Evolutionary conservation across 2,329 filamentous ascomycete genomes (phyloP).

Genomic region (Aureobasidium zeae): DNA sequence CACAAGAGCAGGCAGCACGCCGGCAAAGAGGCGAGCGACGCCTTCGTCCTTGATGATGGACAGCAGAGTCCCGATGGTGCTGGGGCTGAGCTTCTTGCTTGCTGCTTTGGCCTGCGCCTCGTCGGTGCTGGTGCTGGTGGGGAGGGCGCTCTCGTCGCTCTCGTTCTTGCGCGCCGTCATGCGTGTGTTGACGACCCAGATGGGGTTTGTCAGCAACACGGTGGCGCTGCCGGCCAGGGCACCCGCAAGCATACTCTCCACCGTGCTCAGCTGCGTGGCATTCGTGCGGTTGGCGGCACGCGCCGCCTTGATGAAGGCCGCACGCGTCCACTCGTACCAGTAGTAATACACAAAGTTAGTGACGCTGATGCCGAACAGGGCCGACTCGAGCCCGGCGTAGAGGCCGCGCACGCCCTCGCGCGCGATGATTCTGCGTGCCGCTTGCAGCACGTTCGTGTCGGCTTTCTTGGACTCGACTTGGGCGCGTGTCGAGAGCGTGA

Average conservation of each 20-base stretch:
- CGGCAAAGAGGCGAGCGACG: constrained; percentile 74
- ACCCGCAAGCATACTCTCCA: constrained; percentile 91
- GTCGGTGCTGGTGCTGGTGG: too few relatives aligned
- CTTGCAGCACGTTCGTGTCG: constrained; percentile 72
- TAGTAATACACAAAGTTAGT: constrained; percentile 99
- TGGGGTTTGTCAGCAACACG: constrained; percentile 93
- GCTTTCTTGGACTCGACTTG: constrained; percentile 96
- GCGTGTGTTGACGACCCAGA: constrained; percentile 98
- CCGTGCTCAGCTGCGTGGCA: constrained; percentile 59
- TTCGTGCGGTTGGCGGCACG: constrained; percentile 13
- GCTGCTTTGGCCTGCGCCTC: constrained; percentile 24
- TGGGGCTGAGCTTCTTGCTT: constrained; percentile 48
- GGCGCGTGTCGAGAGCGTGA: constrained; percentile 92
- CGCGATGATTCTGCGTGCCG: constrained; percentile 76
- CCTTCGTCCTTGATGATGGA: constrained; percentile 77
- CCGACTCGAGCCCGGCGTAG: constrained; percentile 87
- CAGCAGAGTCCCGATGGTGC: constrained; percentile 72
- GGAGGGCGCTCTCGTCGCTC: constrained; percentile 30
- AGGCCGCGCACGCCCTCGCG: constrained; percentile 83
- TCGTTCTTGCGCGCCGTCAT: constrained; percentile 83
- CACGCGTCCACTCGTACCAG: constrained; percentile 95
- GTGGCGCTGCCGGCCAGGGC: constrained; percentile 90
- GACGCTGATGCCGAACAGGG: constrained; percentile 92
- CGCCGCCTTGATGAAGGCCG: constrained; percentile 41
- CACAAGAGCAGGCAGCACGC: constrained; percentile 84